Base-by-base conservation (phyloP, 225 moss, liverwort and hornwort genomes). In the Antitrichia curtipendula region DNA sequence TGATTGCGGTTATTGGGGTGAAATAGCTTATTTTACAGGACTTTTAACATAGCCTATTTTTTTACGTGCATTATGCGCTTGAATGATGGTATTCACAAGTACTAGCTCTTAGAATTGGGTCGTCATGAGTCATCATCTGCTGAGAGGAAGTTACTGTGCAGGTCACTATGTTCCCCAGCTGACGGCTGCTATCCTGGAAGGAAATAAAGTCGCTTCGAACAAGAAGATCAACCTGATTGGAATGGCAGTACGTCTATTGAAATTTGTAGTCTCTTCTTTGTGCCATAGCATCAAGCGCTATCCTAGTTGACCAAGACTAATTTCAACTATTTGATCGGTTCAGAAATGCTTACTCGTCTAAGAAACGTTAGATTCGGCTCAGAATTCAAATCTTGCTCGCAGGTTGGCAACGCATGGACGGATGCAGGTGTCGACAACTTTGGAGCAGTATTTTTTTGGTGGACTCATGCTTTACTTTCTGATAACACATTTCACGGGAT, bases 131-230 rank as follows among this genome's bases (percentile, higher is more conserved):
- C 50, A 25, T 38, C 31, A 52, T 73, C 81, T n/a, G 56, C 84
- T 88, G 84, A 92, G 81, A 59, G 58, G 64, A 82, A 60, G 40
- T 66, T 85, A 66, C 50, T 87, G 76, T 81, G 86, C 81, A 95
- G 98, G 98, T 89, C 98, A 97, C 88, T 98, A 97, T 87, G 98
- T 95, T 83, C 97, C 98, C 34, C 98, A 98, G 90, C 88, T 98
- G 84, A 91, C 91, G 72, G 94, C 93, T 88, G 88, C 94, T 58
- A 89, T 98, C 58, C 85, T 97, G 89, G 94, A 95, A 86, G 92
- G 93, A 29, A 97, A 97, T 89, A 96, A 95, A 85, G 93, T 88
- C 83, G 56, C 88, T 17, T 87, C 89, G n/a, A 95, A 94, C 74
- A 91, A 89, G 52, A 92, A 92, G 71, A 92, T 98, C 89, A 97